Evolutionary conservation across 441 rosid genomes (phyloP).

Genomic region (Bocquillonia castaneifolia): DNA sequence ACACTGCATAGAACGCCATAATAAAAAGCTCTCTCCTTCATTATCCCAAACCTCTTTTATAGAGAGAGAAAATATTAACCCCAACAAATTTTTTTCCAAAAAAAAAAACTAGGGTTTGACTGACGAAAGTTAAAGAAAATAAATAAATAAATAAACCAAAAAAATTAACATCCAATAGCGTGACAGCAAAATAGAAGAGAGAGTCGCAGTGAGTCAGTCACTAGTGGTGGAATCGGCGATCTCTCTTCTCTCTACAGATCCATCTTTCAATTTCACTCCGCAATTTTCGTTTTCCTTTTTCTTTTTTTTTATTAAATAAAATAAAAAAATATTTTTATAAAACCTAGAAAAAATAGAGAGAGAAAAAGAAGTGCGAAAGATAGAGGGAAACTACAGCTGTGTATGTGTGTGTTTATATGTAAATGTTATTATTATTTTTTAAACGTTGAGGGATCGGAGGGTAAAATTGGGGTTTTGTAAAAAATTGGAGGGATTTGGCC

Average conservation of each 20-base stretch:
- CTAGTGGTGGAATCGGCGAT: slow-evolving; percentile 9
- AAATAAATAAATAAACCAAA: not conserved
- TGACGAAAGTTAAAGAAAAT: slow-evolving; percentile 15
- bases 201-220: slow-evolving; percentile 24
- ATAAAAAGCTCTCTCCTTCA: not conserved
- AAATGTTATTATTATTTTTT: no score
- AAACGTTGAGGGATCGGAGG: slow-evolving; percentile 66
- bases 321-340: not conserved
- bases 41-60: not conserved
- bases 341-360: not conserved
- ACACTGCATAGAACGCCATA: slow-evolving; percentile 1
- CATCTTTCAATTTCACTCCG: slow-evolving; percentile 10
- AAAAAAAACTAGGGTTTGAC: slow-evolving; percentile 51
- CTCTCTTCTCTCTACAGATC: slow-evolving; percentile 15
- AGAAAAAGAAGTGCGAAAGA: slow-evolving; percentile 19
- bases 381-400: slow-evolving; percentile 3
- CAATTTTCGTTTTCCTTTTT: slow-evolving; percentile 15
- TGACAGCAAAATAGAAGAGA: slow-evolving; percentile 30
- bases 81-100: not conserved
- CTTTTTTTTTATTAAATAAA: not conserved
- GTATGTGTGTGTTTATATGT: slow-evolving; percentile 26
- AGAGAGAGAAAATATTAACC: slow-evolving; percentile 5
- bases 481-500: slow-evolving; percentile 35
- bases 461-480: slow-evolving; percentile 31
- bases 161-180: slow-evolving; percentile 29